Evolutionary conservation across 495 filamentous ascomycete genomes (phyloP), one percentile per base, ranked within the genome.

Genomic region (Trichoderma parareesei): DNA sequence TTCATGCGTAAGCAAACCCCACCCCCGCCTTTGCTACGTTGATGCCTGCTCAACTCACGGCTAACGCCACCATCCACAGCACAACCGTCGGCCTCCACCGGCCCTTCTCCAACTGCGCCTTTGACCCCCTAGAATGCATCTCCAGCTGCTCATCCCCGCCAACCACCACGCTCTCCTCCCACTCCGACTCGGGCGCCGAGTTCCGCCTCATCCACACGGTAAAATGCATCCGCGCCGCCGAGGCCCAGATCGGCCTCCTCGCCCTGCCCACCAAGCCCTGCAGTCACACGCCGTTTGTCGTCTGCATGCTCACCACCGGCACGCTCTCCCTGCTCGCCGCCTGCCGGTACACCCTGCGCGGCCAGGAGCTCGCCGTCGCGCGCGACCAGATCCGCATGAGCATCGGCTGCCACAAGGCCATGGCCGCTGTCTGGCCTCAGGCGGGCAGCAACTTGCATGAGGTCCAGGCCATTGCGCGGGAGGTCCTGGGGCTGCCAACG

Each of bases 241-340:
- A 85, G 64, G 83, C 82, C 38, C 77, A 88, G 38, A 83, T 82
- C 0, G 76, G 79, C 7, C 78, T 90, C 13, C 81, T 86, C 6
- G 81, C 82, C 11, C 80, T 88, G 16, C 85, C 84, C 13, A 74
- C 79, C 40, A 77, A 84, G 4, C 77, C 86, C 2, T 75, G 81
- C 35, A 81, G 82, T 57, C 86, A 88, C 70, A 86, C 84, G 0
- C 86, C 86, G 0, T 87, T 89, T 70, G 86, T 88, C 72, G 85
- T 83, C 42, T 89, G 86, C 66, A 78, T 85, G n/a, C 76, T 88
- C 10, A 85, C 82, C 37, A 79, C 86, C 70, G 64, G 73, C 7
- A 42, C 44, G 41, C 33, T 63, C 27, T 42, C 43, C 20, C 61
- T 44, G 5, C 61, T 63, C 18, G 40, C 61, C 42, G 69, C 70